Conservation (phyloP, 2,329 filamentous ascomycete species). For the Colletotrichum phormii region DNA sequence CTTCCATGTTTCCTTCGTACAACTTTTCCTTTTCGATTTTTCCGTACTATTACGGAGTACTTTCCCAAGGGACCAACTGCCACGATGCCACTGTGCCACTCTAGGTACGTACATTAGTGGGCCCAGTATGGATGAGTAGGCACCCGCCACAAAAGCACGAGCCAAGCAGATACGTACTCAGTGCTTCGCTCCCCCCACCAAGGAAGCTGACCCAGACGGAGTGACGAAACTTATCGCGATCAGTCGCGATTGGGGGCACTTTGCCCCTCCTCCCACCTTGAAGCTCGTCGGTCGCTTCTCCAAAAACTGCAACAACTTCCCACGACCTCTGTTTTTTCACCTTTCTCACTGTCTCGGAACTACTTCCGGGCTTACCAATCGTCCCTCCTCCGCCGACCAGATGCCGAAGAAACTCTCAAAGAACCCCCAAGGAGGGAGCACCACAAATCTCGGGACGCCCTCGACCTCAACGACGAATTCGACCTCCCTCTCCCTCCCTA, state of each 20-base stretch:
- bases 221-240: constrained; percentile 21
- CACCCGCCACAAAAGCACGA: neutral
- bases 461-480: constrained; percentile 40
- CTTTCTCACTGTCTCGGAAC: neutral
- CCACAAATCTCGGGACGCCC: constrained; percentile 41
- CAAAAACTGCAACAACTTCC: neutral
- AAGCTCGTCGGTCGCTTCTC: neutral
- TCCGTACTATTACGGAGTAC: neutral
- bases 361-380: neutral
- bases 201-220: neutral
- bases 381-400: neutral
- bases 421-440: constrained; percentile 31
- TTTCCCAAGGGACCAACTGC: neutral
- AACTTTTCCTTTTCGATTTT: neutral
- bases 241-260: neutral
- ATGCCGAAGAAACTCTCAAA: constrained; percentile 51
- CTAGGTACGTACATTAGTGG: neutral
- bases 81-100: neutral
- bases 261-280: neutral
- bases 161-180: neutral
- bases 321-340: neutral
- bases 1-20: neutral
- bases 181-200: neutral
- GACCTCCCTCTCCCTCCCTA: constrained; percentile 46
- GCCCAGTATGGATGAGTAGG: neutral